Percentiles rank a stretch among this genome's conserved stretches.
Evolutionary conservation across 139 green algal genomes (phyloP).

Genomic region (Eudorina sp.): DNA sequence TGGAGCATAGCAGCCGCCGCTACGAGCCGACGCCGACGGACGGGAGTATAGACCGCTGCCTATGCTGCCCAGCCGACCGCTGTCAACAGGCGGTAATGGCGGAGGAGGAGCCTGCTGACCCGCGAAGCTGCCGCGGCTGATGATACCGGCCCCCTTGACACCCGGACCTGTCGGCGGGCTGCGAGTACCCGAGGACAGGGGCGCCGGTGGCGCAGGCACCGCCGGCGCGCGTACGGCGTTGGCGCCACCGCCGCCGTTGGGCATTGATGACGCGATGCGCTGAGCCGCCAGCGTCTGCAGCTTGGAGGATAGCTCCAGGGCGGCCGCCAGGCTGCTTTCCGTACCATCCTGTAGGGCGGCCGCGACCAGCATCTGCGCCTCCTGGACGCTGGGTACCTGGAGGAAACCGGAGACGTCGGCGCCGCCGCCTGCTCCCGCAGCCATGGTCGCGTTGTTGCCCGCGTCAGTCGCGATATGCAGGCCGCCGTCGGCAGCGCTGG

Average conservation of each 20-base stretch:
- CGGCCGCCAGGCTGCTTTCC: conserved; percentile 12
- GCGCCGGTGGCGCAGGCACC: background rate
- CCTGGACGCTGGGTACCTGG: background rate
- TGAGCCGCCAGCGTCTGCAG: conserved; percentile 35
- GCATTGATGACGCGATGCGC: background rate
- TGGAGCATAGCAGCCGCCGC: background rate
- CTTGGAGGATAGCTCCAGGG: conserved; percentile 31
- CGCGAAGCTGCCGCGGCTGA: background rate
- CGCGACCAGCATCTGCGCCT: conserved; percentile 25
- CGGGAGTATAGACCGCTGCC: background rate
- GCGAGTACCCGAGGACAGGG: background rate
- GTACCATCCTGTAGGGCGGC: conserved; percentile 24
- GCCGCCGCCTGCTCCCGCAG: too few relatives aligned
- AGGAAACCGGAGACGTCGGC: background rate
- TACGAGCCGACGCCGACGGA: background rate
- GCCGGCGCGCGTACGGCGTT: background rate
- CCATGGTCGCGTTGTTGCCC: background rate
- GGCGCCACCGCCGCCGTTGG: background rate
- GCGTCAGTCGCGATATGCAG: background rate
- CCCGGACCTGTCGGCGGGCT: background rate
- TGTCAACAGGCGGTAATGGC: background rate
- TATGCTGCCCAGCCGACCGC: conserved; percentile 13
- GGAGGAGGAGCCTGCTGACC: background rate
- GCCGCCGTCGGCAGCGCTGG: background rate
- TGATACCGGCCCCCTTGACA: too few relatives aligned